These are phyloP conservation scores for Arabis hirsuta DNA, from an alignment of 345 rosid genomes.

Conservation along the genomic window DNA sequence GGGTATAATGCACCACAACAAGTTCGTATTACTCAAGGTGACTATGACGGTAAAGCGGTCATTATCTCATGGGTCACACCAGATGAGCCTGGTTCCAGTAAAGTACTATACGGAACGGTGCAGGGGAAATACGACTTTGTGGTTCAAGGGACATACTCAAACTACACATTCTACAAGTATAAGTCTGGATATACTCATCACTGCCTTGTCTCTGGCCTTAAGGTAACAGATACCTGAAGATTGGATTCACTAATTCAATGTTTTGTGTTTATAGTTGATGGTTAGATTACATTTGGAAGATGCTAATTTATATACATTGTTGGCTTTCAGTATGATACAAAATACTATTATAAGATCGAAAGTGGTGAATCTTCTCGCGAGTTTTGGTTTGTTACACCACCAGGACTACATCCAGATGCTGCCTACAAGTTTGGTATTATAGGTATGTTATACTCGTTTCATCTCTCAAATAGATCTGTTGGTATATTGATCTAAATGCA, in stretches of 20 bases:
- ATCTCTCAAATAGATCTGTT: not conserved
- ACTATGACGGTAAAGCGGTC: slow-evolving; percentile 85
- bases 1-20: slow-evolving; percentile 95
- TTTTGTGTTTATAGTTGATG: not conserved
- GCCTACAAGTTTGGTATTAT: slow-evolving; percentile 91
- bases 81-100: slow-evolving; percentile 63
- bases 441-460: slow-evolving; percentile 53
- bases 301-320: not conserved
- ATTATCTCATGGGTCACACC: slow-evolving; percentile 90
- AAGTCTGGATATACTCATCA: slow-evolving; percentile 90
- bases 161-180: slow-evolving; percentile 78
- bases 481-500: not conserved
- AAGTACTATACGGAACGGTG: slow-evolving; percentile 64
- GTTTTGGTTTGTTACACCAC: slow-evolving; percentile 93
- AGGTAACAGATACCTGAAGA: slow-evolving; percentile 54
- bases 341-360: slow-evolving; percentile 85
- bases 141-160: slow-evolving; percentile 63
- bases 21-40: slow-evolving; percentile 96
- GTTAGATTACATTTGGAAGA: slow-evolving; percentile 12
- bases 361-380: slow-evolving; percentile 70
- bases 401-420: slow-evolving; percentile 72
- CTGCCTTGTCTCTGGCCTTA: slow-evolving; percentile 71
- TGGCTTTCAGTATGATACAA: slow-evolving; percentile 68
- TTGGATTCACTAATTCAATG: no score
- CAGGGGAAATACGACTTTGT: slow-evolving; percentile 53